Percentiles rank a stretch among this genome's conserved stretches.
These are phyloP conservation scores for Fusarium decemcellulare DNA, from an alignment of 2,329 filamentous ascomycete genomes.

Conservation along the genomic window DNA sequence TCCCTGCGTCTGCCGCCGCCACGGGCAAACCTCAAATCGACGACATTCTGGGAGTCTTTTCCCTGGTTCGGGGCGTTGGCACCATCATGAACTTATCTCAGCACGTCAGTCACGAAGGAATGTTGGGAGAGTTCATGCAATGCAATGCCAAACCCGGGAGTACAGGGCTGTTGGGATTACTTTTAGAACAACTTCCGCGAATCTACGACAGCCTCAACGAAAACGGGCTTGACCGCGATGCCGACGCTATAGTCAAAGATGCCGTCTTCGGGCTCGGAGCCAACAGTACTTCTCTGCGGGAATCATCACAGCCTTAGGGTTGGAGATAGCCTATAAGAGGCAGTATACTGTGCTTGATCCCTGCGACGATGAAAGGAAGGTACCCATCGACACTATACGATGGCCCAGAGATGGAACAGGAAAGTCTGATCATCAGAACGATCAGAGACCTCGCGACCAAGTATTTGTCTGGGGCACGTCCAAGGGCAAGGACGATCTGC, in stretches of 20 bases:
- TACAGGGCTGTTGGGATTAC: not conserved
- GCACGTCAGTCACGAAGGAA: not conserved
- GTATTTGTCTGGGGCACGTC: too few species aligned
- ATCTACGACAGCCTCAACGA: not conserved
- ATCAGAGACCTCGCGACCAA: too few species aligned
- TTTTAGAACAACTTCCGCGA: conserved; percentile 1
- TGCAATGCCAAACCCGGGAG: not conserved
- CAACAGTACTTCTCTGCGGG: too few species aligned
- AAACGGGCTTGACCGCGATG: not conserved
- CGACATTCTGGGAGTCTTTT: not conserved
- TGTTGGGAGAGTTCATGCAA: conserved; percentile 13
- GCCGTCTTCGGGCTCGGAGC: not conserved
- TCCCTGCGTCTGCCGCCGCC: not conserved
- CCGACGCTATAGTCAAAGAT: not conserved
- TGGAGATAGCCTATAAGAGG: too few species aligned
- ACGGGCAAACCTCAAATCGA: not conserved
- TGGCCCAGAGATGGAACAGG: too few species aligned
- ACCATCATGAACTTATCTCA: not conserved
- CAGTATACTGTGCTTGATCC: too few species aligned
- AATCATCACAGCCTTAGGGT: too few species aligned
- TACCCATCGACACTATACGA: too few species aligned
- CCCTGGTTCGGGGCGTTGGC: not conserved
- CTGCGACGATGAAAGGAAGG: too few species aligned
- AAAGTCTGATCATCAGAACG: too few species aligned
- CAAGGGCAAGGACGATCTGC: too few species aligned